A percentile compares a stretch with the other conserved stretches of the same genome.
Evolutionary conservation across 169 alveolate genomes (phyloP).

Genomic region (Blepharisma undulans): DNA sequence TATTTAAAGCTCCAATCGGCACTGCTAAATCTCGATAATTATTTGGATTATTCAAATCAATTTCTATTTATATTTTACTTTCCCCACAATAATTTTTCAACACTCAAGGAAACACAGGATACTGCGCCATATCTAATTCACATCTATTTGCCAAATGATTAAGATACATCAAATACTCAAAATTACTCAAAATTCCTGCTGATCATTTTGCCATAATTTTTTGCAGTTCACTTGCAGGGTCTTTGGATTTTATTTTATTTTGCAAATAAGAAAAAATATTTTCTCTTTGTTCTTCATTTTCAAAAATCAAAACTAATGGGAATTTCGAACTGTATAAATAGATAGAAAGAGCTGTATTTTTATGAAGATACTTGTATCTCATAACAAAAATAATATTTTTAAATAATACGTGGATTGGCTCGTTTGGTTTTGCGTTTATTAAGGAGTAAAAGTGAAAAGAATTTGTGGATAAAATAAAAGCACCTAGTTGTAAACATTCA

Average conservation of each 20-base stretch:
- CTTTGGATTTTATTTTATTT: not conserved
- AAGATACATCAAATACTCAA: constrained; percentile 92
- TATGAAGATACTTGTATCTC: constrained; percentile 45
- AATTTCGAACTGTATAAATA: not conserved
- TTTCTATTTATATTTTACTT: not conserved
- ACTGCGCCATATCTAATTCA: constrained; percentile 93
- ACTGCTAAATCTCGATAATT: constrained; percentile 90
- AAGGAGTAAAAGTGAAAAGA: constrained; percentile 43
- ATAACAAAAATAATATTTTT: constrained; percentile 37
- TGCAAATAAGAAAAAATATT: constrained; percentile 6
- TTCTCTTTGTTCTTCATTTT: constrained; percentile 22
- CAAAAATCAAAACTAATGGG: constrained; percentile 19
- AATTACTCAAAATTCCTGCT: constrained; percentile 91
- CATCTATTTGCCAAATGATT: constrained; percentile 93
- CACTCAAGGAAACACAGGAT: constrained; percentile 98
- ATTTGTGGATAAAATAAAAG: constrained; percentile 13
- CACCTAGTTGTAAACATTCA: constrained; percentile 46
- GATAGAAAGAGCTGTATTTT: constrained; percentile 3
- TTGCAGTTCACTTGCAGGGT: not conserved
- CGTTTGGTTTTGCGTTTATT: constrained; percentile 37
- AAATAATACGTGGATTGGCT: constrained; percentile 24
- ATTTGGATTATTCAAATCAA: constrained; percentile 70
- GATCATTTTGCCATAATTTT: constrained; percentile 78
- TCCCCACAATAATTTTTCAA: constrained; percentile 83
- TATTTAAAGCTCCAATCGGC: constrained; percentile 90